A percentile compares a stretch with the other conserved stretches of the same genome.
These are phyloP conservation scores for Trypanosoma congolense DNA, from an alignment of 208 protist species.

Conservation along the genomic window DNA sequence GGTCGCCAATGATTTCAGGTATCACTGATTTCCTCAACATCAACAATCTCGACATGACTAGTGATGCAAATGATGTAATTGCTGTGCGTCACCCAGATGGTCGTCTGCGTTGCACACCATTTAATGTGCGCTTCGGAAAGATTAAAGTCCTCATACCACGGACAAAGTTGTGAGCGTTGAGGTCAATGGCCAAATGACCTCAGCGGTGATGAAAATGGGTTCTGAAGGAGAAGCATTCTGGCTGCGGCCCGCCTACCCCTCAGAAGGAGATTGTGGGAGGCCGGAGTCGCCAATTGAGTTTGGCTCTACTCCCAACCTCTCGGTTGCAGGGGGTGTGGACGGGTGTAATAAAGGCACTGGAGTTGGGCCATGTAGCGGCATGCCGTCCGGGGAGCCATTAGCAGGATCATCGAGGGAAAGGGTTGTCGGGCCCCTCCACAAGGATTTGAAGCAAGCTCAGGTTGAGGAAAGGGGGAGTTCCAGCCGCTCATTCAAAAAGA, in stretches of 20 bases:
- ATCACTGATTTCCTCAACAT: constrained; percentile 67
- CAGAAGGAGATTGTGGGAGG: constrained; percentile 4
- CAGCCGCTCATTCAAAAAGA: constrained; percentile 20
- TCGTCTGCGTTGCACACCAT: constrained; percentile 90
- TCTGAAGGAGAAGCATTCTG: constrained; percentile 93
- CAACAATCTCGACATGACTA: constrained; percentile 80
- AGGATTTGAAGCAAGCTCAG: not conserved
- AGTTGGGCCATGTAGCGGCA: too few species aligned
- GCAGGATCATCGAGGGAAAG: too few species aligned
- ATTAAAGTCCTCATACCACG: constrained; percentile 75
- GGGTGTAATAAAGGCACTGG: not conserved
- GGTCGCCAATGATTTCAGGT: constrained; percentile 60
- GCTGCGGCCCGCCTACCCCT: constrained; percentile 45
- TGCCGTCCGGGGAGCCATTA: too few species aligned
- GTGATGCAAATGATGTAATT: constrained; percentile 96
- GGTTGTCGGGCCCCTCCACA: too few species aligned
- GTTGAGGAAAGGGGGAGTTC: not conserved
- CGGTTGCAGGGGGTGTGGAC: too few species aligned
- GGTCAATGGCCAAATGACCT: constrained; percentile 90
- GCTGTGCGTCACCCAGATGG: constrained; percentile 95
- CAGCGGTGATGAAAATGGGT: constrained; percentile 94
- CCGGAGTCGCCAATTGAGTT: constrained; percentile 39
- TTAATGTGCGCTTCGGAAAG: constrained; percentile 97
- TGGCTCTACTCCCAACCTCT: too few species aligned
- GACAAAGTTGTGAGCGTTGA: constrained; percentile 93